Evolutionary conservation across 306 rosid species (phyloP), one percentile per base, ranked within the genome.

Genomic region (Rosa multiflora): DNA sequence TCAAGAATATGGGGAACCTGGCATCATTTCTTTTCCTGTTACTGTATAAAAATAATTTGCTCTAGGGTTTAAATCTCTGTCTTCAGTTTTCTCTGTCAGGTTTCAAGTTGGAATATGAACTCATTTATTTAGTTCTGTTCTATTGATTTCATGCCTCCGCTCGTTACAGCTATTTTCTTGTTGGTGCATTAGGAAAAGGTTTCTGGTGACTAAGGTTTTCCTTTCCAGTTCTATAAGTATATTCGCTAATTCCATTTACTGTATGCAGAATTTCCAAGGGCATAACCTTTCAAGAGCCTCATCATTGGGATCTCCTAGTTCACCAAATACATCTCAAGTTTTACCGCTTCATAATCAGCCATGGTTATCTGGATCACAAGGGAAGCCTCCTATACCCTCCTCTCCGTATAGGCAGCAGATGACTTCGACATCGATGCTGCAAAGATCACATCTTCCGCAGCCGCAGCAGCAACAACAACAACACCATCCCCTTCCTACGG

Each of bases 311-410:
- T 74, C 97, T 59, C 79, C 97, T 55, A 87, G 86, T 46, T 77
- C 90, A 81, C 89, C 91, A 46, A 91, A 78, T 81, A 79, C 87
- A 43, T 79, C 99, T 47, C 97, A 89, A 79, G 75, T 80, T 79
- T 68, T 88, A 84, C 95, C 89, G 82, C 80, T 90, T 71, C 80
- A 85, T 78, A 95, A 88, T 82, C 98, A 95, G 85, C 98, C 98
- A 23, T 95, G 98, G 99, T 75, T 93, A 85, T 86, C 98, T 83
- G 97, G 87, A 44, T 74, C 96, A 15, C 93, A 85, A 86, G 99
- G 98, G 77, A 93, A 91, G 88, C 99, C 99, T 80, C 99, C 97
- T 69, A 81, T 93, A 74, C 94, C 98, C 47, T 67, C 98, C 71
- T 80, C 94, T 32, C 76, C 95, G 11, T 91, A 83, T 83, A 86